Evolutionary conservation across 805 yeast genomes (phyloP).

Genomic region (Komagataella mondaviorum): DNA sequence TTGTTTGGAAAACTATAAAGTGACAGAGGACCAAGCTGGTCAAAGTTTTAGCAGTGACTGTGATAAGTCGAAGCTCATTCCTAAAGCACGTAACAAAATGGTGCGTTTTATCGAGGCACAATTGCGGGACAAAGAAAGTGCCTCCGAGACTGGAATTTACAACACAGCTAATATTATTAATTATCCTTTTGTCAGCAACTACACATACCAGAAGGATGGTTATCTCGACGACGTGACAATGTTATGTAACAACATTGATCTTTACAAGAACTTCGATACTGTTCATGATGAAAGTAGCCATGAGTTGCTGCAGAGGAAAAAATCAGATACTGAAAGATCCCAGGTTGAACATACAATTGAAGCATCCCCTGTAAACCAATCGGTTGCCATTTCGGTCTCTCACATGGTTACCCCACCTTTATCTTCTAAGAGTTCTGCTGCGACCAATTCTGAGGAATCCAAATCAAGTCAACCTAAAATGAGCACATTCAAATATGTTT

Average conservation of each 20-base stretch:
- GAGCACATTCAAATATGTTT: not conserved
- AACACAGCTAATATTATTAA: slow-evolving; percentile 15
- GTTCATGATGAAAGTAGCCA: slow-evolving; percentile 1
- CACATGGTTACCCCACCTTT: slow-evolving; percentile 1
- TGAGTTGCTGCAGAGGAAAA: slow-evolving; percentile 10
- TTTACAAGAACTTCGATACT: slow-evolving; percentile 22
- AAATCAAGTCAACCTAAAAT: not conserved
- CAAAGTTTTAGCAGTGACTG: slow-evolving; percentile 1
- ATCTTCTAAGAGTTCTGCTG: slow-evolving; percentile 3
- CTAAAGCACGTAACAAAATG: slow-evolving; percentile 5
- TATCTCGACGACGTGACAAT: slow-evolving; percentile 33
- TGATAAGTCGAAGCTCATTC: not conserved
- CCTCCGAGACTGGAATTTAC: not conserved
- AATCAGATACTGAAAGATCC: slow-evolving; percentile 2
- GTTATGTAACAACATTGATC: slow-evolving; percentile 33
- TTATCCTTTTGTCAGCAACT: slow-evolving; percentile 40
- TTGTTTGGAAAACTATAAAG: slow-evolving; percentile 9
- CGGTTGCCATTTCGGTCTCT: not conserved
- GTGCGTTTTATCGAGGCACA: slow-evolving; percentile 13
- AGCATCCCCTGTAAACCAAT: not conserved
- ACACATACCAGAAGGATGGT: slow-evolving; percentile 33
- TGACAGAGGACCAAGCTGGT: slow-evolving; percentile 2
- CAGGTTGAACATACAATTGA: not conserved
- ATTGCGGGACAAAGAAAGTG: slow-evolving; percentile 5
- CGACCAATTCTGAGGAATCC: not conserved